Conservation (phyloP, 345 rosid species). For the Cardiospermum halicacabum region DNA sequence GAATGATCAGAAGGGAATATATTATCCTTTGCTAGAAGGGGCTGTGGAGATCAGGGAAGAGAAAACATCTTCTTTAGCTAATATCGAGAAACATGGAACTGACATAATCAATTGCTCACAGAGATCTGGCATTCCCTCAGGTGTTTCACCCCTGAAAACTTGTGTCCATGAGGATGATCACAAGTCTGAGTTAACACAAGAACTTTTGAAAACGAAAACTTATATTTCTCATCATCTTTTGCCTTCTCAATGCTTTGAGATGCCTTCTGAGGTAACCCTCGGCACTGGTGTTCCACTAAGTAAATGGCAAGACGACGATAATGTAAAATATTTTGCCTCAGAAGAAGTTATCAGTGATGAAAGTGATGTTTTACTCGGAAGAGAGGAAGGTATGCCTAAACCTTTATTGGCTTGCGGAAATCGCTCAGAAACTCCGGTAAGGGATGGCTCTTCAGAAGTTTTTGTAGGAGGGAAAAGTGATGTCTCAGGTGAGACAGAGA, state of each 20-base stretch:
- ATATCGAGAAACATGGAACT: not conserved
- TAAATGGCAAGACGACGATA: conserved; percentile 14
- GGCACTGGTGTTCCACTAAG: conserved; percentile 5
- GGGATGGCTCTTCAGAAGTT: conserved; percentile 8
- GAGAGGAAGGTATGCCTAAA: not conserved
- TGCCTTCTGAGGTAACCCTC: conserved; percentile 4
- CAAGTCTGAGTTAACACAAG: conserved; percentile 12
- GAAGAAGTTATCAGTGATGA: conserved; percentile 13
- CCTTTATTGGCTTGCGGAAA: conserved; percentile 1
- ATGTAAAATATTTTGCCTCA: not conserved
- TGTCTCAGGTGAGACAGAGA: conserved; percentile 6
- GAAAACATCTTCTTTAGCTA: conserved; percentile 10
- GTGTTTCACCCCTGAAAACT: conserved; percentile 1
- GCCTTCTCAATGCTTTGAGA: conserved; percentile 8
- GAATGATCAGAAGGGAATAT: conserved; percentile 4
- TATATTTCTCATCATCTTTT: not conserved
- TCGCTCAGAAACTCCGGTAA: not conserved
- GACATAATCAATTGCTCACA: conserved; percentile 3
- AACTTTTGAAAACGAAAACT: conserved; percentile 1
- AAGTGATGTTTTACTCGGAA: conserved; percentile 4
- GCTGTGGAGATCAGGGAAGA: conserved; percentile 10
- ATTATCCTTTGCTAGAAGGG: conserved; percentile 2
- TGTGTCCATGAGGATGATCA: conserved; percentile 9
- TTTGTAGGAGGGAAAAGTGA: conserved; percentile 8
- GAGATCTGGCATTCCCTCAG: conserved; percentile 10